phyloP scores from a whole-genome alignment of 2,329 filamentous ascomycete genomes.

The Didymella pinodella region DNA sequence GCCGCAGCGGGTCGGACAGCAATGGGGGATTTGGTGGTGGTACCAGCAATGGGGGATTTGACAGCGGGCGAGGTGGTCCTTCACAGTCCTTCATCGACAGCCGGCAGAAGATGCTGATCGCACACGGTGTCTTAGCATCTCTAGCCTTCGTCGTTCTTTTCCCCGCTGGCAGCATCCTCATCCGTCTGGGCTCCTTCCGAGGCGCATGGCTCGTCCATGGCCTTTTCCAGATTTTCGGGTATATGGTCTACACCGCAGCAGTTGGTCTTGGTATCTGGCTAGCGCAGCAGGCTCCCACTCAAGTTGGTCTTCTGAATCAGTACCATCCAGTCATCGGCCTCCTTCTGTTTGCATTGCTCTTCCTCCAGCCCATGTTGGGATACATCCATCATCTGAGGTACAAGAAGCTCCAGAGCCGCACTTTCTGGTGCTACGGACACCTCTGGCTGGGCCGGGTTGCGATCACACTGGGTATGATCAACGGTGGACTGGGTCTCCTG shows the following conservation, averaged over 20 bases:
- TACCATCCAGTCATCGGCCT: conserved; percentile 64
- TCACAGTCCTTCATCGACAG: conserved; percentile 22
- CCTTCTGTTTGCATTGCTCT: conserved; percentile 58
- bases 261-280: conserved; percentile 62
- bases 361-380: conserved; percentile 64
- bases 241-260: conserved; percentile 58
- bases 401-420: conserved; percentile 55
- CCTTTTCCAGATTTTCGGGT: conserved; percentile 58
- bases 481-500: conserved; percentile 62
- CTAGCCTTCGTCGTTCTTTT: conserved; percentile 57
- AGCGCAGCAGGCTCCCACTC: conserved; percentile 44
- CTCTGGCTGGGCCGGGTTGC: conserved; percentile 62
- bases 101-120: conserved; percentile 43
- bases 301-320: conserved; percentile 37
- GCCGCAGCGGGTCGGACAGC: conserved; percentile 5
- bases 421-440: conserved; percentile 58
- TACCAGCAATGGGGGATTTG: conserved; percentile 14
- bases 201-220: conserved; percentile 55
- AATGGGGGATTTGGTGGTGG: conserved; percentile 3
- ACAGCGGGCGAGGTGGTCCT: conserved; percentile 11
- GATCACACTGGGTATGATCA: conserved; percentile 62
- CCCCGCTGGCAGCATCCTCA: conserved; percentile 54
- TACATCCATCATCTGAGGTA: conserved; percentile 61
- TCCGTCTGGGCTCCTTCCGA: conserved; percentile 52
- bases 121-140: conserved; percentile 54